Evolutionary conservation across 176 grass and related monocot genomes (phyloP).

Genomic region (Saccharum spontaneum): DNA sequence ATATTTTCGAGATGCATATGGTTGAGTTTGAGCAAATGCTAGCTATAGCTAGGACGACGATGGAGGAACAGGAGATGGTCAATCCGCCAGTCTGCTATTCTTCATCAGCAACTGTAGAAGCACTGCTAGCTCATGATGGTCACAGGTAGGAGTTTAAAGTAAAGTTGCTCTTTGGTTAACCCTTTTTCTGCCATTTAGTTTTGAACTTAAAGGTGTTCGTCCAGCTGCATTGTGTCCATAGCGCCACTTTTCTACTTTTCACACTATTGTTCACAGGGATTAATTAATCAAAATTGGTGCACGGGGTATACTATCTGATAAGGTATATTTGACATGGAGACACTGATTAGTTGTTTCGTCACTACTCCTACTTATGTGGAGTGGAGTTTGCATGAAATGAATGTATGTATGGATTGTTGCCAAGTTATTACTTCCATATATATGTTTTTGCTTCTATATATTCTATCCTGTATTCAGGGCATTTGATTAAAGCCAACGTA

Average conservation of each 20-base stretch:
- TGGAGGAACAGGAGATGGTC: not conserved
- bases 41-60: not conserved
- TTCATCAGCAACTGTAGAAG: conserved; percentile 30
- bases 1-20: conserved; percentile 4
- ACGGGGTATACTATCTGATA: conserved; percentile 38
- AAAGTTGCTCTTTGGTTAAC: conserved; percentile 42
- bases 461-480: not conserved
- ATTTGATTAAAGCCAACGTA: not conserved
- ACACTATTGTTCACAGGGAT: conserved; percentile 37
- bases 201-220: conserved; percentile 41
- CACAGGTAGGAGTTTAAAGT: conserved; percentile 52
- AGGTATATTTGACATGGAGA: conserved; percentile 42
- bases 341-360: conserved; percentile 16
- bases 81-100: not conserved
- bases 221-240: conserved; percentile 33
- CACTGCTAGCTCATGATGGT: conserved; percentile 42
- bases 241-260: conserved; percentile 39
- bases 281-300: conserved; percentile 40
- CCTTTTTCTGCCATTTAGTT: conserved; percentile 40
- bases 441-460: not conserved
- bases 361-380: conserved; percentile 7
- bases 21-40: conserved; percentile 8
- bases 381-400: conserved; percentile 28
- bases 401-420: conserved; percentile 19
- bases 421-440: conserved; percentile 5